Evolutionary conservation across 2,329 filamentous ascomycete genomes (phyloP).

Genomic region (Aspergillus piperis): DNA sequence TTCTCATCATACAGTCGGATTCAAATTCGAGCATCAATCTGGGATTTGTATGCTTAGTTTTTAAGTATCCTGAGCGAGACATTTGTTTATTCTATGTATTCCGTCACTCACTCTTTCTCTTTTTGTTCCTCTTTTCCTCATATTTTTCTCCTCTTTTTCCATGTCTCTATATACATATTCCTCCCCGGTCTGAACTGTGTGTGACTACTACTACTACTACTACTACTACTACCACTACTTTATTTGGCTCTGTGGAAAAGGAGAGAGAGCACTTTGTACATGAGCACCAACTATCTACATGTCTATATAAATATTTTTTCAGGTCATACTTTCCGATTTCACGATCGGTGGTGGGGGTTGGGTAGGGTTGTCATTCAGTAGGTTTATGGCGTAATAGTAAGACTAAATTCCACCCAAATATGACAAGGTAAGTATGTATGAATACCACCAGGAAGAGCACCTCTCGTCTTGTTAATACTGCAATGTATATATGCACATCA

Average conservation of each 20-base stretch:
- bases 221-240: no score
- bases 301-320: conserved; percentile 10
- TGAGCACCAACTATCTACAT: conserved; percentile 17
- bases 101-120: background rate
- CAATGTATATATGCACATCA: background rate
- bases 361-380: no score
- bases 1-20: background rate
- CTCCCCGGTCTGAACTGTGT: background rate
- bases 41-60: conserved; percentile 6
- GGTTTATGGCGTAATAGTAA: no score
- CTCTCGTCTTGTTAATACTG: background rate
- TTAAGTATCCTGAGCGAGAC: background rate
- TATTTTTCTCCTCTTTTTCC: background rate
- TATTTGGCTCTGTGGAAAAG: background rate
- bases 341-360: no score
- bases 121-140: background rate
- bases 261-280: conserved; percentile 12
- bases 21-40: background rate
- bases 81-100: background rate
- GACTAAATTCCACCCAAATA: no score
- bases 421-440: no score
- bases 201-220: no score
- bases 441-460: no score
- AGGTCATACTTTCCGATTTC: background rate
- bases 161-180: background rate